Evolutionary conservation across 345 rosid species (phyloP).

Genomic region (Eucalyptus polybractea): DNA sequence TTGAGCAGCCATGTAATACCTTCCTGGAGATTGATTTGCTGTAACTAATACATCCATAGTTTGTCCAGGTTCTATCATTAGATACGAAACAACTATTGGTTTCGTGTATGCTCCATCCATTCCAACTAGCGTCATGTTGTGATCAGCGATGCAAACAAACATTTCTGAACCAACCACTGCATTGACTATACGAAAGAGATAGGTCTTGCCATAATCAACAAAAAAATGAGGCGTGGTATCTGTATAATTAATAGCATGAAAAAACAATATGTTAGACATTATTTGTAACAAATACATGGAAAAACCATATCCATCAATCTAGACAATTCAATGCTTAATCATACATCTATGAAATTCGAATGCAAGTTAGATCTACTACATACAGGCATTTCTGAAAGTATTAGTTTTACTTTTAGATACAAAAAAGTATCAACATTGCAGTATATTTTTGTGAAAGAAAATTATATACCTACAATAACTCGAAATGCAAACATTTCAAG

Average conservation of each 20-base stretch:
- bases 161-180: slow-evolving; percentile 5
- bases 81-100: background rate
- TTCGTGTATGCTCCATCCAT: slow-evolving; percentile 12
- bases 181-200: slow-evolving; percentile 15
- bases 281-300: background rate
- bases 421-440: background rate
- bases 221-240: background rate
- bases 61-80: slow-evolving; percentile 12
- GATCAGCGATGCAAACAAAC: slow-evolving; percentile 13
- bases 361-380: background rate
- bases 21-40: background rate
- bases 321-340: background rate
- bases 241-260: background rate
- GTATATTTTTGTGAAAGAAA: background rate
- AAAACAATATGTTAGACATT: background rate
- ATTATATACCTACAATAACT: background rate
- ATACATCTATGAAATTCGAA: background rate
- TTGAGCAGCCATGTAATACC: background rate
- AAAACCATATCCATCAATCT: background rate
- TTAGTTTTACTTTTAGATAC: background rate
- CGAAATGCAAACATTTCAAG: background rate
- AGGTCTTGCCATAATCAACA: slow-evolving; percentile 10
- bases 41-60: slow-evolving; percentile 8
- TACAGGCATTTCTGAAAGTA: background rate
- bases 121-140: slow-evolving; percentile 8